Conservation (phyloP, 257 asterid species). For the Penstemon eatonii region DNA sequence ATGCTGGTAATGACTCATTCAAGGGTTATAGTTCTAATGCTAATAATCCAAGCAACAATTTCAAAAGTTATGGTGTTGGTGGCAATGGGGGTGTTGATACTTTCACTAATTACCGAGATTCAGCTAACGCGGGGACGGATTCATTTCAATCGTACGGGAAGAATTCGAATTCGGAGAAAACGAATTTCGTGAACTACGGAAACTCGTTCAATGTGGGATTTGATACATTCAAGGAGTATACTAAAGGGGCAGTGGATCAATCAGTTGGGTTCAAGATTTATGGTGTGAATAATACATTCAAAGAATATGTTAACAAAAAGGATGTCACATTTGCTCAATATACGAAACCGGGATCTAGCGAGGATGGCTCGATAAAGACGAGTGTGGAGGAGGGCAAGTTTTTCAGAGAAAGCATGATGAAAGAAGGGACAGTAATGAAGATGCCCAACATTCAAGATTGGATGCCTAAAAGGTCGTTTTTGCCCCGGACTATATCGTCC, state of each 20-base stretch:
- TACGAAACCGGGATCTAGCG: slow-evolving; percentile 32
- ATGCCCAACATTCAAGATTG: slow-evolving; percentile 77
- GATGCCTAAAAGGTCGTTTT: slow-evolving; percentile 84
- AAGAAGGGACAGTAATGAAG: slow-evolving; percentile 53
- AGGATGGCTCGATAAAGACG: not conserved
- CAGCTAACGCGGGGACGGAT: slow-evolving; percentile 69
- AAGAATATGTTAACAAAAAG: slow-evolving; percentile 60
- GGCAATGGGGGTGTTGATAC: slow-evolving; percentile 57
- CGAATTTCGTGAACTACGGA: slow-evolving; percentile 70
- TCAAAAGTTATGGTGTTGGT: slow-evolving; percentile 64
- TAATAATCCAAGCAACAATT: slow-evolving; percentile 65
- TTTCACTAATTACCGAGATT: slow-evolving; percentile 59
- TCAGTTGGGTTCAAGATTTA: slow-evolving; percentile 59
- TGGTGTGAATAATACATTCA: slow-evolving; percentile 64
- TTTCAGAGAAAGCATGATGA: slow-evolving; percentile 64
- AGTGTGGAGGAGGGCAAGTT: slow-evolving; percentile 71
- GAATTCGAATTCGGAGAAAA: slow-evolving; percentile 47
- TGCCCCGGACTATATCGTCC: slow-evolving; percentile 60
- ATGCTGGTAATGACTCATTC: slow-evolving; percentile 72
- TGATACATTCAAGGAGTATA: slow-evolving; percentile 74
- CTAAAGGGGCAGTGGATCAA: slow-evolving; percentile 52
- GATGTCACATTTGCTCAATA: slow-evolving; percentile 74
- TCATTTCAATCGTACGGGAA: slow-evolving; percentile 64
- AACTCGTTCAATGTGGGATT: slow-evolving; percentile 65
- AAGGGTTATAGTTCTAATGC: slow-evolving; percentile 59